Evolutionary conservation across 192 early-diverging fungal species (phyloP), one percentile per base, ranked within the genome.

Genomic region (Podila horticola): DNA sequence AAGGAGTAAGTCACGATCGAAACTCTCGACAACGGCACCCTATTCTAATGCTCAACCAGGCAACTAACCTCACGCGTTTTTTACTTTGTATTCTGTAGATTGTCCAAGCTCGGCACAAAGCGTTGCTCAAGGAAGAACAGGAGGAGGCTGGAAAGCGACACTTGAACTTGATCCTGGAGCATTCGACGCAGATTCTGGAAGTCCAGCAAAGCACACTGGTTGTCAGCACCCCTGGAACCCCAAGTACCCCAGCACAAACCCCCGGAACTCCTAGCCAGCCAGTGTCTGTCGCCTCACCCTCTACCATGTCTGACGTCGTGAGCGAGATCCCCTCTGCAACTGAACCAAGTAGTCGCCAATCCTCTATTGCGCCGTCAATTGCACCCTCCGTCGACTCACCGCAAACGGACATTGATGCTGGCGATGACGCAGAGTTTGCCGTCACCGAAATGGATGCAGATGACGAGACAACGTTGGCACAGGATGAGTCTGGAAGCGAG

Each of bases 101-200:
- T 72, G 64, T 86, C 61, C 71, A 66, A 57, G 90, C 90, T 41
- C 82, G 91, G 52, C 84, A 91, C 24, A 84, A 86, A 67, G 88
- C 89, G 7, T 71, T 93, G 12, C 51, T 90, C 33, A 85, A 89
- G 38, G 90, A 93, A 81, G 72, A 88, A 67, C 88, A 90, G 57
- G 85, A 84, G 11, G 69, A 88, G 49, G 83, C 90, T 60, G 90
- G 91, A 1, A 91, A 90, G 62, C 86, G 85, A n/a, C 89, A 90
- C 67, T 64, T 95, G 67, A 88, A 93, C 64, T 82, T 85, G 33
- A 93, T 95, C 71, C 68, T 95, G 33, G 90, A 94, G 61, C 91
- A 92, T 22, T 93, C 93, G 2, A 90, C 90, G 17, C 89, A 88
- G 48, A 87, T 94, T 62, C 64, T 95, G 17, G 90, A 82, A 15